Evolutionary conservation across 768 basidiomycete genomes (phyloP).

Genomic region (Termitomyces sp.): DNA sequence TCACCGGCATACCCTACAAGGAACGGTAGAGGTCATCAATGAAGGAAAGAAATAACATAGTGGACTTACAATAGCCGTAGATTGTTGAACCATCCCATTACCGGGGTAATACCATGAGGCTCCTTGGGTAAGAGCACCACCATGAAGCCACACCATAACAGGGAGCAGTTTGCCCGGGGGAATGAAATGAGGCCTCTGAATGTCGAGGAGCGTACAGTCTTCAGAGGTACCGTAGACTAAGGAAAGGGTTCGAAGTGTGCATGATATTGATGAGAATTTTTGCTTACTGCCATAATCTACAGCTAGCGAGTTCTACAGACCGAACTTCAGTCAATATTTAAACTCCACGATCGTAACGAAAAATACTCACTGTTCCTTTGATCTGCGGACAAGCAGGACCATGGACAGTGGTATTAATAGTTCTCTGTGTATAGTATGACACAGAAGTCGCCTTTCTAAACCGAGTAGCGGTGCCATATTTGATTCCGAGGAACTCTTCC

Average conservation of each 20-base stretch:
- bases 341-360: too few relatives aligned
- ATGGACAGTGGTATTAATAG: slow-evolving; percentile 8
- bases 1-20: slow-evolving; percentile 13
- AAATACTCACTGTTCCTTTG: slow-evolving; percentile 13
- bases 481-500: slow-evolving; percentile 16
- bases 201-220: slow-evolving; percentile 16
- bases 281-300: slow-evolving; percentile 16
- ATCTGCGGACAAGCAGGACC: slow-evolving; percentile 17
- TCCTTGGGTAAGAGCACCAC: slow-evolving; percentile 18
- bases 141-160: slow-evolving; percentile 18
- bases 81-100: slow-evolving; percentile 15
- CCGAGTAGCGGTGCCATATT: slow-evolving; percentile 14
- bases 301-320: slow-evolving; percentile 14
- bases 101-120: slow-evolving; percentile 17
- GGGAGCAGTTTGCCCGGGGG: slow-evolving; percentile 9
- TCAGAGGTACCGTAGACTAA: slow-evolving; percentile 16
- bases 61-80: slow-evolving; percentile 11
- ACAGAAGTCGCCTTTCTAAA: slow-evolving; percentile 14
- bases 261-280: not conserved
- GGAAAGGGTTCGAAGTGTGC: not conserved
- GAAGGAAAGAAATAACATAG: not conserved
- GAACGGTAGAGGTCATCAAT: not conserved
- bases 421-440: slow-evolving; percentile 1
- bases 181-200: slow-evolving; percentile 14
- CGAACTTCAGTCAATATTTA: not conserved